Percentiles rank a stretch among this genome's conserved stretches.
These are phyloP conservation scores for Ramalina intermedia DNA, from an alignment of 495 filamentous ascomycete genomes.

Conservation along the genomic window DNA sequence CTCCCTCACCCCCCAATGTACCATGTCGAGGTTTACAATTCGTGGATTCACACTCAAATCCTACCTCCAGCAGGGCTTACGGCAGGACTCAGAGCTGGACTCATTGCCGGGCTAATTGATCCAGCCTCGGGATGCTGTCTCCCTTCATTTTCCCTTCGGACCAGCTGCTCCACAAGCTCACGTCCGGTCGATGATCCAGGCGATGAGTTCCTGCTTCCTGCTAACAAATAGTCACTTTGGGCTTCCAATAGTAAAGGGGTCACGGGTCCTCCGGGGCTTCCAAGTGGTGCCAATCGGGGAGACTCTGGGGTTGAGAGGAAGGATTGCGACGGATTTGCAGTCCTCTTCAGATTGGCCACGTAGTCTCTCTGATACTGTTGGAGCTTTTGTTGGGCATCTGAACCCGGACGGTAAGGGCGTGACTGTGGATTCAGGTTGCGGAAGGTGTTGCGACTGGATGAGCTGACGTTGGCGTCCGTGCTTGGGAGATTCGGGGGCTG, in stretches of 20 bases:
- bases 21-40: no score
- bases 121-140: constrained; percentile 8
- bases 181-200: constrained; percentile 12
- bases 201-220: constrained; percentile 17
- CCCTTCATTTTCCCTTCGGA: constrained; percentile 26
- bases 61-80: constrained; percentile 9
- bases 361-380: constrained; percentile 49
- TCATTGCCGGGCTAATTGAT: constrained; percentile 10
- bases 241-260: constrained; percentile 61
- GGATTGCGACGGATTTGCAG: constrained; percentile 18
- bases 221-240: constrained; percentile 36
- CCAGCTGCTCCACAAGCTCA: constrained; percentile 26
- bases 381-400: constrained; percentile 32
- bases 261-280: constrained; percentile 57
- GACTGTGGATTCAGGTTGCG: constrained; percentile 3
- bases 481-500: constrained; percentile 35
- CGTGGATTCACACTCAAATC: background rate
- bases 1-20: no score
- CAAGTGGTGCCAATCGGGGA: constrained; percentile 51
- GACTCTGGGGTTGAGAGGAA: constrained; percentile 22
- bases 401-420: background rate
- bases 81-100: constrained; percentile 7
- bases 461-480: constrained; percentile 3
- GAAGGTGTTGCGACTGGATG: background rate
- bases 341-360: constrained; percentile 35